phyloP scores from a whole-genome alignment of 2,329 filamentous ascomycete genomes.

The Hymenoscyphus infarciens region DNA sequence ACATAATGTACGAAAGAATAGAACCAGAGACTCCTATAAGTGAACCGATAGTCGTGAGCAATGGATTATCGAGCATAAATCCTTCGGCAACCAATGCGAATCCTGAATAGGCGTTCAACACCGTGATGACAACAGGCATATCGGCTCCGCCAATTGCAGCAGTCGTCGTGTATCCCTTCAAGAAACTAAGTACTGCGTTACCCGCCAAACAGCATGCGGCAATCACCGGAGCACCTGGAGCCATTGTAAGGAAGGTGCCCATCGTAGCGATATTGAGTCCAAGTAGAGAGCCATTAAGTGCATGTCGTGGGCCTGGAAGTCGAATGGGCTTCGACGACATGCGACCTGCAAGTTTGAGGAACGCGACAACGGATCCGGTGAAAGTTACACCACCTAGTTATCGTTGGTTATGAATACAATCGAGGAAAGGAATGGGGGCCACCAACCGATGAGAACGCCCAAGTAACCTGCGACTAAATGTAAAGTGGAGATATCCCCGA shows the following conservation, averaged over 20 bases:
- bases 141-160: constrained; percentile 89
- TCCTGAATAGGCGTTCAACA: constrained; percentile 85
- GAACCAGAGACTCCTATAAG: constrained; percentile 86
- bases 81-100: constrained; percentile 89
- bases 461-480: constrained; percentile 85
- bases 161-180: constrained; percentile 85
- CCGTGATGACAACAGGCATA: constrained; percentile 89
- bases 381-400: constrained; percentile 71
- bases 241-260: constrained; percentile 78
- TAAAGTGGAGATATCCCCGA: constrained; percentile 67
- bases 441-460: constrained; percentile 71
- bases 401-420: neutral
- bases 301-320: constrained; percentile 67
- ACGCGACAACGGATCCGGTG: constrained; percentile 85
- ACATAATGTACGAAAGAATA: constrained; percentile 84
- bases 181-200: constrained; percentile 74
- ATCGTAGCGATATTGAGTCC: constrained; percentile 77
- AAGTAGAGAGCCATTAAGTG: constrained; percentile 71
- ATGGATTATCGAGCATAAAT: constrained; percentile 84
- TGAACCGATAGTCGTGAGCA: constrained; percentile 80
- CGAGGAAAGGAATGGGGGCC: neutral
- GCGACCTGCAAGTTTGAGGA: constrained; percentile 77
- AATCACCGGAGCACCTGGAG: constrained; percentile 72
- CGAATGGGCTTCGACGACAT: constrained; percentile 76
- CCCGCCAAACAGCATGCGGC: constrained; percentile 74